Evolutionary conservation across 1,139 yeast species (phyloP).

Genomic region (Blastobotrys elegans): DNA sequence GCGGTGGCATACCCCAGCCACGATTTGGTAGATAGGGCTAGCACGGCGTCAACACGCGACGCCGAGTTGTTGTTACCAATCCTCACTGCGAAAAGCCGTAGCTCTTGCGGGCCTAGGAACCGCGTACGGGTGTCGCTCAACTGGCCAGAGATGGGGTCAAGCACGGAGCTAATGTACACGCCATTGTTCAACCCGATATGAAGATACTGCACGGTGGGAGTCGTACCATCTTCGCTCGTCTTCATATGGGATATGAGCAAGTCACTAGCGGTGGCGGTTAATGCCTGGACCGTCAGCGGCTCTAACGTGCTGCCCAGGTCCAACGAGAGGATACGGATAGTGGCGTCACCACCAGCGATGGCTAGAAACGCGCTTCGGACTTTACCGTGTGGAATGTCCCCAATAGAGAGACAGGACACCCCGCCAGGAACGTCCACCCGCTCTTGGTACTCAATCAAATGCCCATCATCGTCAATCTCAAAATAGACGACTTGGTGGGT

Average conservation of each 20-base stretch:
- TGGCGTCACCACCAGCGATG: constrained; percentile 67
- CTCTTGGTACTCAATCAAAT: constrained; percentile 65
- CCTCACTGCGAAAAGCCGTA: constrained; percentile 43
- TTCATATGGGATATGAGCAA: constrained; percentile 43
- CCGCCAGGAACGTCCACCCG: constrained; percentile 49
- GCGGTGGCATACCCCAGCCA: constrained; percentile 39
- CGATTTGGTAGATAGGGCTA: constrained; percentile 39
- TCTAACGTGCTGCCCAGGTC: constrained; percentile 61
- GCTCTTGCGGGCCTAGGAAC: constrained; percentile 66
- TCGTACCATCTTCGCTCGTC: constrained; percentile 17
- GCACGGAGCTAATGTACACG: constrained; percentile 58
- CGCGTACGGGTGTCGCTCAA: constrained; percentile 65
- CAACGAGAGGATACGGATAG: constrained; percentile 66
- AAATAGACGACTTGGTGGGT: constrained; percentile 76
- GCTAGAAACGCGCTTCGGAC: constrained; percentile 55
- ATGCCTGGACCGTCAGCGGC: constrained; percentile 58
- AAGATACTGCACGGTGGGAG: constrained; percentile 34
- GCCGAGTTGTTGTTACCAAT: constrained; percentile 13
- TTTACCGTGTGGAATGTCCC: constrained; percentile 46
- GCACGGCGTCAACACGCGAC: constrained; percentile 22
- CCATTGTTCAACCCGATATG: constrained; percentile 86
- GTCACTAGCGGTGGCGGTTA: constrained; percentile 55
- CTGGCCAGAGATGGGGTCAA: constrained; percentile 59
- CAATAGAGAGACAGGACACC: constrained; percentile 53
- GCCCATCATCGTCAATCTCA: constrained; percentile 64